Base-by-base conservation (phyloP, 352 stramenopile species). In the Pythium guiyangense region DNA sequence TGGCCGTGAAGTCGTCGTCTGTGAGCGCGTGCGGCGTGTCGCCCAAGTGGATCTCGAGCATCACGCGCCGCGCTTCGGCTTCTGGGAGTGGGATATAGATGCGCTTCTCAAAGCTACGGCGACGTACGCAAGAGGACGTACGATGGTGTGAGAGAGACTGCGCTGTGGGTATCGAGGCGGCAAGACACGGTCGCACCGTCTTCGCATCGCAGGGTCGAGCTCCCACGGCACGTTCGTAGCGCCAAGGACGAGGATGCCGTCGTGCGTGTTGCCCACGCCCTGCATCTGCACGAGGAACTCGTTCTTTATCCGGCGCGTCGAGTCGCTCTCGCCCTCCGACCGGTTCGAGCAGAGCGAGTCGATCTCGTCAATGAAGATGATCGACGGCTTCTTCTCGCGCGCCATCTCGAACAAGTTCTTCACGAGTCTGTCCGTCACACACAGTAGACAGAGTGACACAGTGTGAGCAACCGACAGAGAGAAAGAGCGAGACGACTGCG, bases 221-320 rank as follows among this genome's bases (percentile, higher is more conserved):
- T 99, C 97, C 96, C 96, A 99, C 22, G 97, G 97, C 25, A 99
- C 90, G 74, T 99, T 99, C 14, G 97, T 99, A 17, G 97, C 97
- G 29, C 92, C 96, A 47, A 99, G 86, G 9, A 99, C 93, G 29
- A 99, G 70, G 49, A 99, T 84, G 11, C 93, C 86, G 43, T 92
- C 86, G 58, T 97, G 77, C 2, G 92, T 79, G 43, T 96, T 90
- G 14, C 84, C 88, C 2, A 98, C 92, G 27, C 97, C 96, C 70
- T 99, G 96, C 84, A 99, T 96, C 66, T 99, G 96, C 26, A 99
- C 94, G 52, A 99, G 87, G 54, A 99, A 99, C 75, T 99, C 96
- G 11, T 97, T 99, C 67, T 99, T 99, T 62, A 99, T 97, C 54
- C 96, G 81, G 53, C 97, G 71, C 8, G 95, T 93, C 6, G 90